Base-by-base conservation (phyloP, 192 early-diverging fungal species). In the Entomortierella parvispora region DNA sequence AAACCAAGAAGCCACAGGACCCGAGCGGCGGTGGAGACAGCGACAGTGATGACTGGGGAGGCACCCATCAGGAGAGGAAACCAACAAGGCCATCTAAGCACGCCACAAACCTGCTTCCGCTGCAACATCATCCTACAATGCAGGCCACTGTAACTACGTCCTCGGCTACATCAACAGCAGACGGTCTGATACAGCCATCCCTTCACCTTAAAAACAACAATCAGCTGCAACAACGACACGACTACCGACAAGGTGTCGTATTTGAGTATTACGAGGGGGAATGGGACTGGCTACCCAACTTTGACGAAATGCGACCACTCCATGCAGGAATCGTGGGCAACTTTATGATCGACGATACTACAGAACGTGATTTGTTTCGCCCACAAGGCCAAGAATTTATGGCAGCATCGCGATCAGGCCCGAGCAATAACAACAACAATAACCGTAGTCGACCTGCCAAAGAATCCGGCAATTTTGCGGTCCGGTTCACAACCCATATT, bases 221-320 rank as follows among this genome's bases (percentile, higher is more conserved):
- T 3, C 64, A 57, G 1, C 17, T 65, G 25, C 74, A 52, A 18
- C 65, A 57, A 1, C 55, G 54, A 5, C 65, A 53, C 10, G 74
- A 77, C 25, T 77, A 68, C 31, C 51, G 74, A 17, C 65, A 65
- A 2, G 74, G 74, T 20, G 74, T 77, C 1, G 60, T 64, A 8
- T 77, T 77, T 52, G 74, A 77, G 48, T 77, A 77, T 32, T 77
- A 77, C 14, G 54, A 77, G 22, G 74, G 74, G 1, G 74, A 77
- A 20, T 77, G 74, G 74, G 74, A 77, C 56, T 77, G 74, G 74
- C 61, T 77, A 0, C 74, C 74, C 17, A 77, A 77, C 37, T 77
- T 77, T 48, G 74, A 77, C 23, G 74, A 77, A 48, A 77, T 77
- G 74, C 43, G 23, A 2, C 74, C 74, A 0, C 58, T 68, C 17